phyloP scores from a whole-genome alignment of 495 filamentous ascomycete species.

The Annulohypoxylon maeteangense region DNA sequence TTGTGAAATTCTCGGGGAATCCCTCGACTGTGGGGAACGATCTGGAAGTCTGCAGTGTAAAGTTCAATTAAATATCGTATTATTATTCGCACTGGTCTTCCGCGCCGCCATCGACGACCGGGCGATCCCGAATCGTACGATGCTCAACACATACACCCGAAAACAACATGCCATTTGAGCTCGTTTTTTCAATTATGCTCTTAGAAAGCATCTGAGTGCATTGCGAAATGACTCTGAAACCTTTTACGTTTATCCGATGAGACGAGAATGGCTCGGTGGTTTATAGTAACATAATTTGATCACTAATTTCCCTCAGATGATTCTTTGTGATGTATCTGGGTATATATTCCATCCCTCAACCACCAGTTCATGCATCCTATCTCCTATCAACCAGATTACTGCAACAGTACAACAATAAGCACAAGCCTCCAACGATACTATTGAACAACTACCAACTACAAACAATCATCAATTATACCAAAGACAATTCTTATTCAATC shows the following conservation, averaged over 20 bases:
- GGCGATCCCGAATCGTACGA: constrained; percentile 41
- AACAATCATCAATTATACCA: not conserved
- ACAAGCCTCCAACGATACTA: not conserved
- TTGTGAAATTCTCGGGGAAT: not conserved
- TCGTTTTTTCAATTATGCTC: constrained; percentile 28
- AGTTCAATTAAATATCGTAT: no score
- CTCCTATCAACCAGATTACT: constrained; percentile 18
- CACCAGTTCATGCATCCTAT: not conserved
- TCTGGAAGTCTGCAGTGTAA: no score
- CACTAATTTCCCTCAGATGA: constrained; percentile 27
- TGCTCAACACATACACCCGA: constrained; percentile 12
- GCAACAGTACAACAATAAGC: constrained; percentile 11
- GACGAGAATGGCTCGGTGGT: constrained; percentile 41
- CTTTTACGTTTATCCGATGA: constrained; percentile 27
- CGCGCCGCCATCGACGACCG: constrained; percentile 13
- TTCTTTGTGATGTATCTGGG: constrained; percentile 17
- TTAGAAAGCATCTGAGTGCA: constrained; percentile 25
- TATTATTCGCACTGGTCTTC: constrained; percentile 1
- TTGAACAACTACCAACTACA: not conserved
- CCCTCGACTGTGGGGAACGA: not conserved
- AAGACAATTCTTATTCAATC: not conserved
- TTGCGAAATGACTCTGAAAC: constrained; percentile 32
- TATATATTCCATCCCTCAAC: constrained; percentile 39
- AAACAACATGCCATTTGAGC: constrained; percentile 34
- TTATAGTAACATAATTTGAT: constrained; percentile 21